Evolutionary conservation across 257 asterid genomes (phyloP), one percentile per base, ranked within the genome.

Genomic region (Solanum piurae): DNA sequence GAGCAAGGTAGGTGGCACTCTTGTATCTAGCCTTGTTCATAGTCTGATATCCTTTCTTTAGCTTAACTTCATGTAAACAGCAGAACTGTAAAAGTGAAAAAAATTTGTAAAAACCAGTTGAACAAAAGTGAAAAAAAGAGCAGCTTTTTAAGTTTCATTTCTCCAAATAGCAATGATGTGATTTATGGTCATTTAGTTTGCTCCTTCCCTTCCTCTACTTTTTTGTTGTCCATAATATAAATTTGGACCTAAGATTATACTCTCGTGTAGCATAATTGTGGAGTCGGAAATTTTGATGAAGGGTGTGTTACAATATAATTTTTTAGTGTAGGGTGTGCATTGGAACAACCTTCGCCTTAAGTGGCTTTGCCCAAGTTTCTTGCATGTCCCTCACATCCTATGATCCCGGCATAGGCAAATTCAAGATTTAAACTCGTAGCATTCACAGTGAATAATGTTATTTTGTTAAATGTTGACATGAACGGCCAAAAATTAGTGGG

Each of bases 1-100:
- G 94, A 89, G 94, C 96, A 92, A 96, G 93, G 95, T 93, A 96
- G 93, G 95, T 92, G 90, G 91, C 91, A 69, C 89, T 88, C 92
- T 31, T 92, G 92, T 92, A 88, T 87, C 89, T 94, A 89, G 90
- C 94, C 95, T 94, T 93, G 95, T 95, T 93, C 96, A 93, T 92
- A 92, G 86, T 90, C 94, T 93, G 90, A 91, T 93, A 77, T 88
- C 71, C 76, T 86, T 82, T 89, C 72, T 83, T 86, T 89, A 85
- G 87, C 85, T 89, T 52, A 86, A 74, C 55, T 74, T 37, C 89
- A 42, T 82, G 79, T 64, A 85, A 85, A 85, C 87, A 85, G 25
- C 31, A 82, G 12, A 6, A 82, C 31, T 31, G 42, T 82, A 31
- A 49, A 49, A 82, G 29, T 5, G 44, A 11, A 20, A 82, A 82